These are phyloP conservation scores for Agaricus bisporus DNA, from an alignment of 768 basidiomycete genomes.

Conservation along the genomic window DNA sequence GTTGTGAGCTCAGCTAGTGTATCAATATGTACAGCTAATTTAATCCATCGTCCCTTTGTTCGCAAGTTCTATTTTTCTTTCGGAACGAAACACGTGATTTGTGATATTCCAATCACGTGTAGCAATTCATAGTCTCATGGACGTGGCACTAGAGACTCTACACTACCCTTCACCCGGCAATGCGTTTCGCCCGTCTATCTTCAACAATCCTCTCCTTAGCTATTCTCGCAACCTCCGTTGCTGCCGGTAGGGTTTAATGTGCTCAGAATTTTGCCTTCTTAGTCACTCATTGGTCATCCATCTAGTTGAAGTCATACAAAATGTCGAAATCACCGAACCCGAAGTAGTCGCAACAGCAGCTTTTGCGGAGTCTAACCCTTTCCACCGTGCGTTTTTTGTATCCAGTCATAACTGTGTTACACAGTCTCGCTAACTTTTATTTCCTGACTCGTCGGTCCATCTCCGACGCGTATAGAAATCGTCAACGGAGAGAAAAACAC, in stretches of 20 bases:
- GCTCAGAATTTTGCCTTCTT: not conserved
- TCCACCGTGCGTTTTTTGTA: slow-evolving; percentile 56
- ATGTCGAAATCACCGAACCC: slow-evolving; percentile 35
- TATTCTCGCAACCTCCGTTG: slow-evolving; percentile 8
- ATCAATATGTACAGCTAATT: not conserved
- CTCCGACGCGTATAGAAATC: slow-evolving; percentile 42
- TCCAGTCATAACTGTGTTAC: not conserved
- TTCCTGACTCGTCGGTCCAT: slow-evolving; percentile 14
- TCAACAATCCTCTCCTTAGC: not conserved
- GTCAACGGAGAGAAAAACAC: slow-evolving; percentile 80
- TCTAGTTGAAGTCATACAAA: slow-evolving; percentile 17
- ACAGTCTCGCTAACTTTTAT: not conserved
- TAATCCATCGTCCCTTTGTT: not conserved
- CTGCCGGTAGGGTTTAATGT: not conserved
- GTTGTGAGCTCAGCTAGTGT: slow-evolving; percentile 2
- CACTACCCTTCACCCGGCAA: not conserved
- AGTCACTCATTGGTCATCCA: slow-evolving; percentile 10
- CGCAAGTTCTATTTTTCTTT: too few relatives aligned
- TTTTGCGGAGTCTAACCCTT: slow-evolving; percentile 69
- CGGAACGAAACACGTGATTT: not conserved
- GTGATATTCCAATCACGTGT: not conserved
- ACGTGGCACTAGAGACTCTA: slow-evolving; percentile 4
- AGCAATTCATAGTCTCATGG: not conserved
- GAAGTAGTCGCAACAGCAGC: slow-evolving; percentile 48
- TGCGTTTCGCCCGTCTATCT: slow-evolving; percentile 1